These are phyloP conservation scores for Cichorium intybus DNA, from an alignment of 140 eudicot genomes.

Conservation along the genomic window DNA sequence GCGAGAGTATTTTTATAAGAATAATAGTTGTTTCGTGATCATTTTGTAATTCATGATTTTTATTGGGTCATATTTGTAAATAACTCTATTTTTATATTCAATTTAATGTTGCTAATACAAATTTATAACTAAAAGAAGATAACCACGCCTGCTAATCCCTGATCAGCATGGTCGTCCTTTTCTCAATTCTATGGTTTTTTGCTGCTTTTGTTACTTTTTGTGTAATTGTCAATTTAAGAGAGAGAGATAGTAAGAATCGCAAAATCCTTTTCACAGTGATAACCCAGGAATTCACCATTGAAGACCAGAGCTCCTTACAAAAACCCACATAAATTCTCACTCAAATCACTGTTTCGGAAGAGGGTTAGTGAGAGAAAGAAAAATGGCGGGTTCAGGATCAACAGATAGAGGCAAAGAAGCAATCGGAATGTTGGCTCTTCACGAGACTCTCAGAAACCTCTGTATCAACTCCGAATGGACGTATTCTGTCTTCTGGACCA, in stretches of 20 bases:
- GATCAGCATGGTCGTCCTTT: slow-evolving; percentile 8
- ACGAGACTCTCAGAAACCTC: slow-evolving; percentile 85
- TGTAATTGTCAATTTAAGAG: slow-evolving; percentile 20
- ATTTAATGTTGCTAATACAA: too few species aligned
- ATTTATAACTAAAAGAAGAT: background rate
- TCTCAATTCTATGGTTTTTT: background rate
- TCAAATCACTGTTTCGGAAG: background rate
- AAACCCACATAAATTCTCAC: background rate
- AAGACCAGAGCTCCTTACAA: slow-evolving; percentile 10
- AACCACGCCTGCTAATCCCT: background rate
- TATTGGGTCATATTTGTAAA: too few species aligned
- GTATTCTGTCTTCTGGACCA: slow-evolving; percentile 96
- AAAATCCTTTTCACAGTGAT: background rate
- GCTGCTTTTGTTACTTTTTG: slow-evolving; percentile 6
- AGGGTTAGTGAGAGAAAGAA: background rate
- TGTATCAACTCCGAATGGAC: slow-evolving; percentile 92
- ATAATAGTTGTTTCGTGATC: too few species aligned
- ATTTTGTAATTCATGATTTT: too few species aligned
- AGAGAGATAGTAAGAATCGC: background rate
- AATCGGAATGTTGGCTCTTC: slow-evolving; percentile 94
- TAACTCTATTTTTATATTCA: too few species aligned
- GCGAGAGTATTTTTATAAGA: too few species aligned
- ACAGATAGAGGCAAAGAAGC: slow-evolving; percentile 91
- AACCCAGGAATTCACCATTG: background rate
- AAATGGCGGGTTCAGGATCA: slow-evolving; percentile 82